Conservation (phyloP, 768 basidiomycete genomes). For the Kwoniella sp. region DNA sequence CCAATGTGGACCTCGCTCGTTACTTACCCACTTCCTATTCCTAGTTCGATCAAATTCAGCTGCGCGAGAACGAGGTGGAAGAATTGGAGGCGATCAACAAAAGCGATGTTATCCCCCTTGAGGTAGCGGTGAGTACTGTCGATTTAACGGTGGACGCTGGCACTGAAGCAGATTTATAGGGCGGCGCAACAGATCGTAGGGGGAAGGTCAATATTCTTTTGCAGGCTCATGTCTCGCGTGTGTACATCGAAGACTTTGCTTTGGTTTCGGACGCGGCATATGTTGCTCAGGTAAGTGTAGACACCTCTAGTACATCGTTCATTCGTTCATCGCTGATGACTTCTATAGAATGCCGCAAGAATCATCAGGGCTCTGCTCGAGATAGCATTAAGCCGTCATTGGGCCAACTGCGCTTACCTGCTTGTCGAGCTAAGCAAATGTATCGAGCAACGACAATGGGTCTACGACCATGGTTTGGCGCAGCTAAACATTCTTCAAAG, state of each 20-base stretch:
- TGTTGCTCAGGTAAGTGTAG: slow-evolving; percentile 71
- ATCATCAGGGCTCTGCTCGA: slow-evolving; percentile 92
- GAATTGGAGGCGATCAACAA: slow-evolving; percentile 69
- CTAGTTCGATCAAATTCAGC: slow-evolving; percentile 90
- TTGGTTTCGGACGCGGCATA: slow-evolving; percentile 92
- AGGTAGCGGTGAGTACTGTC: slow-evolving; percentile 61
- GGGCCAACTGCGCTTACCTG: slow-evolving; percentile 73
- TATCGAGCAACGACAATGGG: slow-evolving; percentile 87
- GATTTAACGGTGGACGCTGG: no score
- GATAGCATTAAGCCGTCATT: slow-evolving; percentile 86
- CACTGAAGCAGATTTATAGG: slow-evolving; percentile 55
- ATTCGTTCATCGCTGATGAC: not conserved
- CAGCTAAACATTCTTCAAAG: slow-evolving; percentile 69
- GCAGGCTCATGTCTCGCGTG: slow-evolving; percentile 79
- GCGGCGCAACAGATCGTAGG: slow-evolving; percentile 61
- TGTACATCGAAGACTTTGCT: slow-evolving; percentile 86
- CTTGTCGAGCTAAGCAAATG: slow-evolving; percentile 90
- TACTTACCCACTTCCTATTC: not conserved
- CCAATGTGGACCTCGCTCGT: no score
- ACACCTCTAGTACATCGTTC: no score
- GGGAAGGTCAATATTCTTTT: slow-evolving; percentile 94
- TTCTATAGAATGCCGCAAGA: slow-evolving; percentile 68
- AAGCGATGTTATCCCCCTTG: slow-evolving; percentile 62
- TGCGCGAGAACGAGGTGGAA: slow-evolving; percentile 79
- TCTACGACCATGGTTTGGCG: slow-evolving; percentile 82